Conservation (phyloP, 2,329 filamentous ascomycete species). For the Epicoccum sorghinum region DNA sequence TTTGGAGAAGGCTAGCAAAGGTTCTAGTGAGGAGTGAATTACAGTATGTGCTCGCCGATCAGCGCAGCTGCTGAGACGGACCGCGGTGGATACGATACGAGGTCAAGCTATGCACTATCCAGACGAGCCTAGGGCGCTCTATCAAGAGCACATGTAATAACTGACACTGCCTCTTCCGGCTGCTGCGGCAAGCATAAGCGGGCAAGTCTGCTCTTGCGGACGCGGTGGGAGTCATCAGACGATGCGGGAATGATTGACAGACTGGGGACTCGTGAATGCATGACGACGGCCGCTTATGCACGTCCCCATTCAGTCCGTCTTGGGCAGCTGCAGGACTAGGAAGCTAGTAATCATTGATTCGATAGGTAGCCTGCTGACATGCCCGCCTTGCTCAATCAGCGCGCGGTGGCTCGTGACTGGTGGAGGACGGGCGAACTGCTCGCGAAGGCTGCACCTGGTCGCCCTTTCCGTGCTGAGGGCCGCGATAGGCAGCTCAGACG, state of each 20-base stretch:
- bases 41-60: conserved; percentile 30
- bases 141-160: conserved; percentile 33
- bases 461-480: conserved; percentile 28
- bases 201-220: conserved; percentile 12
- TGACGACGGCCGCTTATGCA: conserved; percentile 47
- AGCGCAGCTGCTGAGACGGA: conserved; percentile 21
- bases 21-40: conserved; percentile 27
- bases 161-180: conserved; percentile 40
- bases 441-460: conserved; percentile 12
- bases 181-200: conserved; percentile 45
- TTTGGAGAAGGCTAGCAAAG: conserved; percentile 20
- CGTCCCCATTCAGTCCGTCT: conserved; percentile 23
- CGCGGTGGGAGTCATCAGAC: conserved; percentile 15
- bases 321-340: conserved; percentile 28
- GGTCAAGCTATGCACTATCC: conserved; percentile 1
- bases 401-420: conserved; percentile 32
- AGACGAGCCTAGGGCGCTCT: conserved; percentile 17
- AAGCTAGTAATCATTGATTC: conserved; percentile 38
- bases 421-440: conserved; percentile 17
- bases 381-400: conserved; percentile 42
- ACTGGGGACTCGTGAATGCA: conserved; percentile 36
- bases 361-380: conserved; percentile 40
- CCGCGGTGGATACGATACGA: conserved; percentile 29
- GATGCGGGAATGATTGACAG: conserved; percentile 14
- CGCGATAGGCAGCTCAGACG: conserved; percentile 31